Evolutionary conservation across 2,329 filamentous ascomycete genomes (phyloP).

Genomic region (Pestalotiopsis sp.): DNA sequence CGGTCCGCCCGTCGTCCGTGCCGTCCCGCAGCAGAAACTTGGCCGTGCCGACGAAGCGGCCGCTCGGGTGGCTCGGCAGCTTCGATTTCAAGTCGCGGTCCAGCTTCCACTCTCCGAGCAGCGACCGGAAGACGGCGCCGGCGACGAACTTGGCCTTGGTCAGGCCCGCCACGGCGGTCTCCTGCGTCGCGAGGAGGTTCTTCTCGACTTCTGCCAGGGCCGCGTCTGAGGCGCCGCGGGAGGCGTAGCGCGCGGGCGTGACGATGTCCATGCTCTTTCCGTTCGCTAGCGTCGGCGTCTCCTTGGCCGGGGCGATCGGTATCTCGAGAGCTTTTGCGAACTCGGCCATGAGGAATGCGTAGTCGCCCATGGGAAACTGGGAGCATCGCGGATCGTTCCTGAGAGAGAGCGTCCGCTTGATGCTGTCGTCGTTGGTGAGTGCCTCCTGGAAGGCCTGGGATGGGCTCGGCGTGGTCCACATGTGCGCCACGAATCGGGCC

Average conservation of each 20-base stretch:
- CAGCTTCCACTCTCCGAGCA: conserved; percentile 70
- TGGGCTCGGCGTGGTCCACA: conserved; percentile 49
- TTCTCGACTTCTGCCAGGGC: conserved; percentile 39
- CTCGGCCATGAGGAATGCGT: conserved; percentile 72
- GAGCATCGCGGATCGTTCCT: conserved; percentile 51
- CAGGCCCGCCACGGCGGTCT: conserved; percentile 41
- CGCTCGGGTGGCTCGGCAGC: conserved; percentile 60
- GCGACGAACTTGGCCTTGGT: conserved; percentile 55
- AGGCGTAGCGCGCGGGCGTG: conserved; percentile 56
- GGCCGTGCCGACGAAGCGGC: conserved; percentile 64
- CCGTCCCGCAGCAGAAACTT: conserved; percentile 63
- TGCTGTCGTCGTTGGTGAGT: conserved; percentile 43
- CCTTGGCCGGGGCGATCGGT: conserved; percentile 35
- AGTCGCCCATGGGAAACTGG: conserved; percentile 85
- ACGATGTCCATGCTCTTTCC: conserved; percentile 51
- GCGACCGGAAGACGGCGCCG: conserved; percentile 66
- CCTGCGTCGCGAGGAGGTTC: conserved; percentile 47
- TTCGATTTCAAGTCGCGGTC: conserved; percentile 55
- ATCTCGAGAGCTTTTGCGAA: conserved; percentile 62
- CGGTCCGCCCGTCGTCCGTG: conserved; percentile 51
- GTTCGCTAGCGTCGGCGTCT: conserved; percentile 40
- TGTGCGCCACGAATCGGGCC: conserved; percentile 63
- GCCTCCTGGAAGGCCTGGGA: conserved; percentile 36
- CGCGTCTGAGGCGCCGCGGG: conserved; percentile 34
- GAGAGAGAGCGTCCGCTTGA: conserved; percentile 48